phyloP scores from a whole-genome alignment of 768 basidiomycete species.

The Chalciporus pseudorubinellus region DNA sequence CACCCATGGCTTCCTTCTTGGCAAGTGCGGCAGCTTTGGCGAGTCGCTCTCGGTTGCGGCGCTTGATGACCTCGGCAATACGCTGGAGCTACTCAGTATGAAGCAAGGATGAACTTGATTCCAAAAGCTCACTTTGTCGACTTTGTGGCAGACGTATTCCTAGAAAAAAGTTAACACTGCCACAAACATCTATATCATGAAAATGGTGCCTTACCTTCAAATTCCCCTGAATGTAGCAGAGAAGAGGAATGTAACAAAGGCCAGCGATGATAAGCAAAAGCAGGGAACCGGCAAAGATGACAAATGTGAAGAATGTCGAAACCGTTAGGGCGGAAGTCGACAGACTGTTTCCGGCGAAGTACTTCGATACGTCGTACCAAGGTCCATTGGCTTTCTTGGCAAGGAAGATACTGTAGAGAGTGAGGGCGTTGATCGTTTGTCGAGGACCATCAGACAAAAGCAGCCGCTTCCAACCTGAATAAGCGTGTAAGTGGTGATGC shows the following conservation, averaged over 20 bases:
- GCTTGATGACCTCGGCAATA: slow-evolving; percentile 90
- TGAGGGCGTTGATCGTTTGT: slow-evolving; percentile 95
- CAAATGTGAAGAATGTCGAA: slow-evolving; percentile 86
- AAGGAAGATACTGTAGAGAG: slow-evolving; percentile 88
- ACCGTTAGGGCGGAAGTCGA: slow-evolving; percentile 83
- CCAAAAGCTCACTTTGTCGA: slow-evolving; percentile 76
- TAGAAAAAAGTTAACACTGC: slow-evolving; percentile 26
- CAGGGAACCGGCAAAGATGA: slow-evolving; percentile 83
- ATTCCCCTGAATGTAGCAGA: slow-evolving; percentile 95
- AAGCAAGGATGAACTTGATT: neutral
- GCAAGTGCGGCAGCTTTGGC: slow-evolving; percentile 78
- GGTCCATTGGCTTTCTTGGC: slow-evolving; percentile 47
- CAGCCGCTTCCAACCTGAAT: slow-evolving; percentile 79
- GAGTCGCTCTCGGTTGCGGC: slow-evolving; percentile 82
- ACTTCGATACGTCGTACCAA: slow-evolving; percentile 74
- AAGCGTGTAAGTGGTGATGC: neutral
- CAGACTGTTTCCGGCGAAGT: slow-evolving; percentile 72
- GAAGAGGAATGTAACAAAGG: slow-evolving; percentile 87
- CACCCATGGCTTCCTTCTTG: slow-evolving; percentile 88
- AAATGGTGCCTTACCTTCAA: slow-evolving; percentile 62
- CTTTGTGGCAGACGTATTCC: slow-evolving; percentile 99
- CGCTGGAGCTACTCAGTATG: slow-evolving; percentile 50
- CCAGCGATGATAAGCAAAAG: slow-evolving; percentile 81
- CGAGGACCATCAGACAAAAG: slow-evolving; percentile 93
- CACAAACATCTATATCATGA: neutral